Base-by-base conservation (phyloP, 441 rosid species). In the Gossypium schwendimanii region DNA sequence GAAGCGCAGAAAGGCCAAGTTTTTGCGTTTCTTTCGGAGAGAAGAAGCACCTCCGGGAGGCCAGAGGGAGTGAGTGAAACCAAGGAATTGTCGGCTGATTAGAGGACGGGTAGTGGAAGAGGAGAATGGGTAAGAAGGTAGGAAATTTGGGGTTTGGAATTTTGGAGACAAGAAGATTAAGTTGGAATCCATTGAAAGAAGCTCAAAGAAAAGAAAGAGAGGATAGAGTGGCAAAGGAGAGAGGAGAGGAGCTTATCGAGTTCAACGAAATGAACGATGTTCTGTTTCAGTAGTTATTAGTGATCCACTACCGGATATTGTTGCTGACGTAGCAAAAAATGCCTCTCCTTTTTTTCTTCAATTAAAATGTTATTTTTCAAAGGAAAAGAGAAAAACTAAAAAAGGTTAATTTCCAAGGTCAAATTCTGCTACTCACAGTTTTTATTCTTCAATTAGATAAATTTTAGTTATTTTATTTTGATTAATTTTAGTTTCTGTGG, bases 41-140 rank as follows among this genome's bases (percentile, higher is more conserved):
- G 82, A 75, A 65, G 23, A 63, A 39, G 72, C 60, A n/a, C 23
- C 50, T 3, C 82, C 84, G 17, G 88, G 86, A 47, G 88, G 94
- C 53, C 88, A 71, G 69, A 82, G 84, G 67, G 31, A 69, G 69
- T 78, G 86, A 44, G 80, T 76, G 79, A 73, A 81, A 33, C 92
- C 92, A 73, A 90, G 81, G 81, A 86, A 90, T 14, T 79, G 78
- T 8, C 81, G 55, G 21, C 83, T 85, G 81, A 78, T 72, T 41
- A 76, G 65, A 18, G 80, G 81, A 70, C 70, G 84, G 74, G 7
- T 68, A 14, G 83, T 17, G 6, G 83, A 79, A 26, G 79, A 81
- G 77, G 78, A 77, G 20, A 50, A 64, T 2, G 87, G 77, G 77
- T 82, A 23, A 53, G 60, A 76, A 3, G 85, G 80, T 71, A 70